Conservation (phyloP, 2,329 filamentous ascomycete genomes). For the Paracorniculantispora psalliotae region DNA sequence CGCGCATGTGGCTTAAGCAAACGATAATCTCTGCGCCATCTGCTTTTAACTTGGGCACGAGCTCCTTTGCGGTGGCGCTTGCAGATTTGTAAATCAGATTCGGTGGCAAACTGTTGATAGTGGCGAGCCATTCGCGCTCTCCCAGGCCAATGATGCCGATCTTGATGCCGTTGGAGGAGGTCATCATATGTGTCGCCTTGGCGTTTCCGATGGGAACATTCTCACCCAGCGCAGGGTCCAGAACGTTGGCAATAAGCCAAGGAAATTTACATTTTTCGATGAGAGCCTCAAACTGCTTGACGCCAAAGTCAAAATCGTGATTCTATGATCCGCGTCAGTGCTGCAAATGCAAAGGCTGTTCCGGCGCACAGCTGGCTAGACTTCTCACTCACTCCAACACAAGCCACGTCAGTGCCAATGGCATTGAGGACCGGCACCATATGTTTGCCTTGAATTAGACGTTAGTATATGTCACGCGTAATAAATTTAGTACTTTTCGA, state of each 20-base stretch:
- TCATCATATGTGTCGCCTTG: slow-evolving; percentile 69
- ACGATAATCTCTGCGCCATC: slow-evolving; percentile 80
- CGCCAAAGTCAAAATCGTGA: slow-evolving; percentile 89
- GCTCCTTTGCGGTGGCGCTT: slow-evolving; percentile 66
- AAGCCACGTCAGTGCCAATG: slow-evolving; percentile 73
- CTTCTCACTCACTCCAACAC: slow-evolving; percentile 61
- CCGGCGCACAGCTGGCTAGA: background rate
- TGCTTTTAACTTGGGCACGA: slow-evolving; percentile 66
- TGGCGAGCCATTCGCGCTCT: slow-evolving; percentile 84
- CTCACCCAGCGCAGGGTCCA: slow-evolving; percentile 76
- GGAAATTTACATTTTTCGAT: slow-evolving; percentile 74
- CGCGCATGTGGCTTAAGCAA: slow-evolving; percentile 77
- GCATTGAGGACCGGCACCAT: slow-evolving; percentile 84
- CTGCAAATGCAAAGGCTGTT: background rate
- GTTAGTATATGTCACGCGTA: background rate
- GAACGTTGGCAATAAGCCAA: slow-evolving; percentile 84
- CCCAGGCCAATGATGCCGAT: slow-evolving; percentile 81
- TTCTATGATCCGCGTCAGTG: slow-evolving; percentile 47
- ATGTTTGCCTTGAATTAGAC: slow-evolving; percentile 53
- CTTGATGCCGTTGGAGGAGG: slow-evolving; percentile 77
- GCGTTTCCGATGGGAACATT: slow-evolving; percentile 71
- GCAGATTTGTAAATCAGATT: slow-evolving; percentile 78
- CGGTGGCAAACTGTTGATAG: slow-evolving; percentile 80
- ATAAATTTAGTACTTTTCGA: background rate
- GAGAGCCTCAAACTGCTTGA: slow-evolving; percentile 71